Evolutionary conservation across 1,139 yeast genomes (phyloP).

Genomic region (Zygoascus hellenicus): DNA sequence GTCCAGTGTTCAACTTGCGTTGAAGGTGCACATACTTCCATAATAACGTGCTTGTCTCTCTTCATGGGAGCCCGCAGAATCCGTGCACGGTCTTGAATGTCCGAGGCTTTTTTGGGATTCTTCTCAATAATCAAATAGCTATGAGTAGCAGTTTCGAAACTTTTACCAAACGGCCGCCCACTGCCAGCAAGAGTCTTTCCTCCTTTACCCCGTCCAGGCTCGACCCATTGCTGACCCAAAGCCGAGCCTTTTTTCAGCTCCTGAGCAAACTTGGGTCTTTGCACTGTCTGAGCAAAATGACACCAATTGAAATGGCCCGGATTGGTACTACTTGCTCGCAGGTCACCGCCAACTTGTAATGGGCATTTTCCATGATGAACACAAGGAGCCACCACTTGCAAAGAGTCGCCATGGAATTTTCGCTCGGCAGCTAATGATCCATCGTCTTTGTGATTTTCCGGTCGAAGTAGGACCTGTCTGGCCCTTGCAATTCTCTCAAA

Average conservation of each 20-base stretch:
- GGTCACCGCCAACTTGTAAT: conserved; percentile 67
- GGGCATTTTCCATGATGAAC: conserved; percentile 87
- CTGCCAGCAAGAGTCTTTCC: conserved; percentile 49
- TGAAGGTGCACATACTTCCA: conserved; percentile 74
- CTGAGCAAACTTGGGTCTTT: conserved; percentile 68
- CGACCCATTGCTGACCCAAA: conserved; percentile 69
- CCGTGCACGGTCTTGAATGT: conserved; percentile 42
- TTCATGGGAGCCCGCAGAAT: conserved; percentile 68
- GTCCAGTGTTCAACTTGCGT: conserved; percentile 85
- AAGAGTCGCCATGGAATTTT: conserved; percentile 21
- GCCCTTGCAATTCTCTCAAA: conserved; percentile 88
- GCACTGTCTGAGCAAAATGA: conserved; percentile 64
- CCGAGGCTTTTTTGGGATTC: conserved; percentile 24
- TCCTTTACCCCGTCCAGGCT: conserved; percentile 30
- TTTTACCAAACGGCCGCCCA: conserved; percentile 71
- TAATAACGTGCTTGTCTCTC: conserved; percentile 73
- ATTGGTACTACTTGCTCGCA: conserved; percentile 55
- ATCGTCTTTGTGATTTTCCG: conserved; percentile 53
- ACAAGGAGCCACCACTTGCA: conserved; percentile 74
- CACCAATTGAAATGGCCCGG: conserved; percentile 51
- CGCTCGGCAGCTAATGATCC: conserved; percentile 32
- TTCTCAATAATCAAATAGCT: conserved; percentile 74
- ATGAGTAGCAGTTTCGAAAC: conserved; percentile 67
- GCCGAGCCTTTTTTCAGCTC: conserved; percentile 80
- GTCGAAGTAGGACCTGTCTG: conserved; percentile 79